These are phyloP conservation scores for Atkinsonella texensis DNA, from an alignment of 2,329 filamentous ascomycete species.

Conservation along the genomic window DNA sequence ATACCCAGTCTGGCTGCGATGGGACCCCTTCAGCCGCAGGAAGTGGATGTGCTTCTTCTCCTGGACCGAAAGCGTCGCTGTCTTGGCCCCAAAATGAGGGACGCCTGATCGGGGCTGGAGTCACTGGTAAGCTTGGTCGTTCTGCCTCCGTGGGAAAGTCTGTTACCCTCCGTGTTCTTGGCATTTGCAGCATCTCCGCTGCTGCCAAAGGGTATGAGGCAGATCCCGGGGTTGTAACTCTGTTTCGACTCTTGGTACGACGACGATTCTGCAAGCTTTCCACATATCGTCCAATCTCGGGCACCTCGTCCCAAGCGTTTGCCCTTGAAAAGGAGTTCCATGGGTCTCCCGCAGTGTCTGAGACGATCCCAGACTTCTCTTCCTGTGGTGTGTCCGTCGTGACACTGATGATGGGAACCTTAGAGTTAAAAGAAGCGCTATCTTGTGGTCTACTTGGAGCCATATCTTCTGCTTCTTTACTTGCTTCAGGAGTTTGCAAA, in stretches of 20 bases:
- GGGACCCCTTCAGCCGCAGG: conserved; percentile 75
- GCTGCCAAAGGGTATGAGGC: neutral
- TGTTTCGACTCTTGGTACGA: conserved; percentile 21
- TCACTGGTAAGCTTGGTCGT: conserved; percentile 79
- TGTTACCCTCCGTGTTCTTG: conserved; percentile 54
- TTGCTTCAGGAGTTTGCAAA: conserved; percentile 11
- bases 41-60: conserved; percentile 42
- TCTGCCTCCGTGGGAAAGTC: conserved; percentile 79
- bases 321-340: conserved; percentile 64
- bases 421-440: neutral
- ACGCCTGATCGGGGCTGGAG: conserved; percentile 67
- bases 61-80: conserved; percentile 31
- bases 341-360: conserved; percentile 29
- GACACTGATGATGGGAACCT: neutral
- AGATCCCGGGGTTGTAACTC: neutral
- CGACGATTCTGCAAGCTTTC: conserved; percentile 57
- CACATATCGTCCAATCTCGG: conserved; percentile 80
- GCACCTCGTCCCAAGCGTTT: conserved; percentile 91
- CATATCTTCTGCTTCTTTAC: neutral
- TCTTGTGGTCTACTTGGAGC: neutral
- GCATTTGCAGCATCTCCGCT: conserved; percentile 10
- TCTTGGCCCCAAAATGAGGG: conserved; percentile 50
- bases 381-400: neutral
- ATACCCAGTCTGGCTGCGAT: conserved; percentile 86
- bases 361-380: neutral